Evolutionary conservation across 1,284 basidiomycete genomes (phyloP).

Genomic region (Neolentinus lepideus): DNA sequence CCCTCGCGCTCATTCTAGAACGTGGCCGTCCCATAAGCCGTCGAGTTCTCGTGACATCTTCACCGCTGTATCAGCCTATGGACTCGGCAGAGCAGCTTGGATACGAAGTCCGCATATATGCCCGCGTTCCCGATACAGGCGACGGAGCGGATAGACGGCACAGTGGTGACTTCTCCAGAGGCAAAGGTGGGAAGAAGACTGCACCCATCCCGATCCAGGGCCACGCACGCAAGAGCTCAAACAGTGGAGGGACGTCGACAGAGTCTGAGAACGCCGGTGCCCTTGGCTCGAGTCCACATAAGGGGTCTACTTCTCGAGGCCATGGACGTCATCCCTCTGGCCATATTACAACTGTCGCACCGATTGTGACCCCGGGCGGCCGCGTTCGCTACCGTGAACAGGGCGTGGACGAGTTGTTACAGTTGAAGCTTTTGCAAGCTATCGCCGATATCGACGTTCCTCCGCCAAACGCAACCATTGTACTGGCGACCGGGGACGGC

Average conservation of each 20-base stretch:
- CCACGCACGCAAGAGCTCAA: slow-evolving; percentile 16
- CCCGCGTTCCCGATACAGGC: slow-evolving; percentile 69
- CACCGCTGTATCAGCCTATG: slow-evolving; percentile 78
- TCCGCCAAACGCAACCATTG: slow-evolving; percentile 63
- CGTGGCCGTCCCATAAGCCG: slow-evolving; percentile 62
- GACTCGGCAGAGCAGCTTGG: slow-evolving; percentile 67
- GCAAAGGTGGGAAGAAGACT: slow-evolving; percentile 6
- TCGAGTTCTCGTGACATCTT: slow-evolving; percentile 74
- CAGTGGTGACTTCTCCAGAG: slow-evolving; percentile 10
- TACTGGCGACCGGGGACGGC: slow-evolving; percentile 86
- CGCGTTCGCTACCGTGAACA: slow-evolving; percentile 66
- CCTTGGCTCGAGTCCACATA: background rate
- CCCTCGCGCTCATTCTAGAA: slow-evolving; percentile 64
- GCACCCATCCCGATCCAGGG: slow-evolving; percentile 9
- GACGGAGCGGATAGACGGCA: slow-evolving; percentile 44
- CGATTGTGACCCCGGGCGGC: slow-evolving; percentile 3
- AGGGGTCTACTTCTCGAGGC: slow-evolving; percentile 4
- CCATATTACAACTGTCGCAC: slow-evolving; percentile 4
- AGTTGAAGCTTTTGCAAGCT: slow-evolving; percentile 81
- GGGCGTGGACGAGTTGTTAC: slow-evolving; percentile 83
- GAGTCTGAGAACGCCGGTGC: slow-evolving; percentile 16
- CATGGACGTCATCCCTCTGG: slow-evolving; percentile 6
- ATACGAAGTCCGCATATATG: slow-evolving; percentile 74
- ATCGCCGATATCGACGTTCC: slow-evolving; percentile 61
- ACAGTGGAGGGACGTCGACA: slow-evolving; percentile 14